Evolutionary conservation across 1,139 yeast species (phyloP), one percentile per base, ranked within the genome.

Genomic region (Yamadazyma oceani): DNA sequence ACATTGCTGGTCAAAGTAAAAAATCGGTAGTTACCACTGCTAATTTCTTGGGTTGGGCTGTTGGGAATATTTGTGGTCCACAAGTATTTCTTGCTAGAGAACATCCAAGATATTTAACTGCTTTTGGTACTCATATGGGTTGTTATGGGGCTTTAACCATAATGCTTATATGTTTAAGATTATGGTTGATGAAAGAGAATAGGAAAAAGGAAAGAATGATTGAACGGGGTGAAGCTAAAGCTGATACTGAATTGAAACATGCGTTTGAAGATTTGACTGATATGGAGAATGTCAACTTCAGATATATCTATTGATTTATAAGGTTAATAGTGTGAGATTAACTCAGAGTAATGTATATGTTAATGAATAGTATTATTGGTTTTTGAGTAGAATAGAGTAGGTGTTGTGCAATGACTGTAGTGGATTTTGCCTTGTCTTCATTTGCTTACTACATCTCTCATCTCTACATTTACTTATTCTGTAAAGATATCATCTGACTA

Each of bases 191-290:
- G 44, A 47, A 41, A 41, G 64, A 55, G 34, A 53, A 51, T 38
- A 37, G 45, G 27, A 50, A 51, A 37, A 53, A 48, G 30, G 51
- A 49, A 6, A 44, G 44, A 26, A 22, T 49, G 35, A 46, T 52
- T 25, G 48, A 32, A 12, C 43, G 37, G 6, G 50, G 46, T 5
- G 29, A 25, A 7, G 45, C 39, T 5, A 43, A 45, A 8, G 34
- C 36, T n/a, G 55, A 50, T 34, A 45, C 19, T 3, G 43, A 45
- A 32, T 49, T 45, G 40, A 49, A 48, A 23, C 58, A 54, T 35
- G 65, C 60, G 5, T 57, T 58, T 34, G 54, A 54, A 34, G 73
- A 67, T 46, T 45, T 64, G 40, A 66, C 73, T n/a, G 73, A 67
- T 49, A 48, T 60, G 31, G 62, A 67, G 41, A 66, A 67, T 42